Evolutionary conservation across 192 early-diverging fungal genomes (phyloP).

Genomic region (Podila epigama): DNA sequence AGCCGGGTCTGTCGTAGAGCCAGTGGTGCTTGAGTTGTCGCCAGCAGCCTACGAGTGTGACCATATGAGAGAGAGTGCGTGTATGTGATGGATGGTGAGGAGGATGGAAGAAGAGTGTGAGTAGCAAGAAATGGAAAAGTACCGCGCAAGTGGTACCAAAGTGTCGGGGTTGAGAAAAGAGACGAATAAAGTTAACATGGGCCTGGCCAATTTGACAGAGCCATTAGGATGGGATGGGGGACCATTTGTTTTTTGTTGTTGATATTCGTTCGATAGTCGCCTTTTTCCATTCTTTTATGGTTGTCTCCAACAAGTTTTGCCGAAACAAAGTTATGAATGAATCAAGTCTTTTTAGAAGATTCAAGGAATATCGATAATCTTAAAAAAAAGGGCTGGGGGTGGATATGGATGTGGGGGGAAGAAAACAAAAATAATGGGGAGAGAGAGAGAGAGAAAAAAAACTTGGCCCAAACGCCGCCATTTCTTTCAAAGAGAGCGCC

Average conservation of each 20-base stretch:
- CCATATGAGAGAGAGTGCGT: neutral
- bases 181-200: neutral
- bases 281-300: too few species aligned
- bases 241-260: too few species aligned
- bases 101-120: neutral
- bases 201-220: neutral
- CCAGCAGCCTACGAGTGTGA: constrained; percentile 9
- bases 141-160: neutral
- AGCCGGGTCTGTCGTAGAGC: constrained; percentile 44
- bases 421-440: too few species aligned
- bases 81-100: neutral
- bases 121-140: neutral
- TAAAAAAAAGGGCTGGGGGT: neutral
- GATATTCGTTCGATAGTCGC: too few species aligned
- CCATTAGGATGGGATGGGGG: neutral
- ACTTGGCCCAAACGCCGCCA: constrained; percentile 1
- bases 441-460: too few species aligned
- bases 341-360: neutral
- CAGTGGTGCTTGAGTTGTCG: constrained; percentile 32
- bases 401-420: neutral
- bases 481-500: too few species aligned
- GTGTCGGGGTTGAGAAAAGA: neutral
- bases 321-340: too few species aligned
- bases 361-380: neutral
- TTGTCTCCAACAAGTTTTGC: too few species aligned